Conservation (phyloP, 1,284 basidiomycete genomes). For the Ceratobasidium sp. region DNA sequence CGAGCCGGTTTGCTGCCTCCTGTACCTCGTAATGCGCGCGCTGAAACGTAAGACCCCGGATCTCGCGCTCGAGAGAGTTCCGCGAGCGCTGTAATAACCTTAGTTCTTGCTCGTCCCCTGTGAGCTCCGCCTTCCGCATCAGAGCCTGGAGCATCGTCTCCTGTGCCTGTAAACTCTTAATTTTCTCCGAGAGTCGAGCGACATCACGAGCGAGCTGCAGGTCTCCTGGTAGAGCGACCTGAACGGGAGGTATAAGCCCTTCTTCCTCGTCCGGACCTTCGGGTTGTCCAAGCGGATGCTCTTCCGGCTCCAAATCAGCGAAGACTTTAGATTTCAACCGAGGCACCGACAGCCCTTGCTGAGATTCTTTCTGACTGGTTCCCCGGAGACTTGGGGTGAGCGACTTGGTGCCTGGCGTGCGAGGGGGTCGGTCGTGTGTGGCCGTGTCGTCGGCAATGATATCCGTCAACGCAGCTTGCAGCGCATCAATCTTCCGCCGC, state of each 20-base stretch:
- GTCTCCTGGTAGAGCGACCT: constrained; percentile 85
- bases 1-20: constrained; percentile 84
- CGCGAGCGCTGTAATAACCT: constrained; percentile 85
- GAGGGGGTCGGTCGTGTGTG: constrained; percentile 4
- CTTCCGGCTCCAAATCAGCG: constrained; percentile 60
- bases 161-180: constrained; percentile 83
- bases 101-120: constrained; percentile 89
- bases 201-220: constrained; percentile 89
- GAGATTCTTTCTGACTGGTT: constrained; percentile 5
- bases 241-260: constrained; percentile 63
- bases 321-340: constrained; percentile 39
- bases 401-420: constrained; percentile 8
- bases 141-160: constrained; percentile 86
- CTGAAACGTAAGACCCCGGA: constrained; percentile 88
- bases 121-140: constrained; percentile 93
- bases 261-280: constrained; percentile 47
- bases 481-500: constrained; percentile 82
- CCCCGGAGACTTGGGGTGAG: constrained; percentile 12
- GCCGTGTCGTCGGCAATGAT: constrained; percentile 86
- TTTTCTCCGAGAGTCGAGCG: constrained; percentile 77
- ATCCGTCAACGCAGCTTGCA: constrained; percentile 92
- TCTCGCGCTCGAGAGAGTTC: constrained; percentile 82
- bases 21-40: constrained; percentile 92
- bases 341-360: not conserved
- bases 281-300: constrained; percentile 52